A percentile compares a stretch with the other conserved stretches of the same genome.
phyloP scores from a whole-genome alignment of 805 yeast genomes.

The Kuraishia cidri region DNA sequence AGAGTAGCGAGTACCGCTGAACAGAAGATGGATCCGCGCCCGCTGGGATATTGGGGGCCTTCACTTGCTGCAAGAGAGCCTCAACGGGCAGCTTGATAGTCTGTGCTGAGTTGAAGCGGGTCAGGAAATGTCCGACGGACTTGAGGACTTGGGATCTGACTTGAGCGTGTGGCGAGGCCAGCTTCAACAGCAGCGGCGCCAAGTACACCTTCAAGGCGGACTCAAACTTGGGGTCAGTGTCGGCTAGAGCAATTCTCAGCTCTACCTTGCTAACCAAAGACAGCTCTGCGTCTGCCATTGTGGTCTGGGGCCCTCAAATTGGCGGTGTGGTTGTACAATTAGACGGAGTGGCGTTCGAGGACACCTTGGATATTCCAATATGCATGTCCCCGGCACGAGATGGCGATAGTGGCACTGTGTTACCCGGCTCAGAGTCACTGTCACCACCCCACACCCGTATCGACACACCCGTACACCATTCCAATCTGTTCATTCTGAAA shows the following conservation, averaged over 20 bases:
- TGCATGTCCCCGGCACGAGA: too few species aligned
- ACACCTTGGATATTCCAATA: too few species aligned
- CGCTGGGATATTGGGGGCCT: constrained; percentile 35
- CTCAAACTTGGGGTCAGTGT: constrained; percentile 56
- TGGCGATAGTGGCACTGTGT: too few species aligned
- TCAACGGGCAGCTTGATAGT: constrained; percentile 53
- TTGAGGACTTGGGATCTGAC: constrained; percentile 65
- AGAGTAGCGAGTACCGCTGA: constrained; percentile 52
- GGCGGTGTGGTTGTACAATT: too few species aligned
- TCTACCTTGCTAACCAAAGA: constrained; percentile 71
- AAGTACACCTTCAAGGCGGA: constrained; percentile 51
- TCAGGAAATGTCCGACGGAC: constrained; percentile 56
- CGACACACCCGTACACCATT: too few species aligned
- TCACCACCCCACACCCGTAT: too few species aligned
- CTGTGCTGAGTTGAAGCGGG: constrained; percentile 52
- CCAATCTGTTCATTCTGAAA: too few species aligned
- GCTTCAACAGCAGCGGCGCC: constrained; percentile 70
- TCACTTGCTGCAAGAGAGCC: constrained; percentile 56
- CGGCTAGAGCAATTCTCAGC: constrained; percentile 70
- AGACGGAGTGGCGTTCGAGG: too few species aligned
- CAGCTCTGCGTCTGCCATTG: constrained; percentile 35
- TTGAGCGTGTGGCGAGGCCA: constrained; percentile 57
- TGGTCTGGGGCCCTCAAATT: not conserved
- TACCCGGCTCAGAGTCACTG: too few species aligned
- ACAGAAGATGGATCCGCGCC: constrained; percentile 40